Conservation (phyloP, 352 stramenopile species). For the Globisporangium irregulare region DNA sequence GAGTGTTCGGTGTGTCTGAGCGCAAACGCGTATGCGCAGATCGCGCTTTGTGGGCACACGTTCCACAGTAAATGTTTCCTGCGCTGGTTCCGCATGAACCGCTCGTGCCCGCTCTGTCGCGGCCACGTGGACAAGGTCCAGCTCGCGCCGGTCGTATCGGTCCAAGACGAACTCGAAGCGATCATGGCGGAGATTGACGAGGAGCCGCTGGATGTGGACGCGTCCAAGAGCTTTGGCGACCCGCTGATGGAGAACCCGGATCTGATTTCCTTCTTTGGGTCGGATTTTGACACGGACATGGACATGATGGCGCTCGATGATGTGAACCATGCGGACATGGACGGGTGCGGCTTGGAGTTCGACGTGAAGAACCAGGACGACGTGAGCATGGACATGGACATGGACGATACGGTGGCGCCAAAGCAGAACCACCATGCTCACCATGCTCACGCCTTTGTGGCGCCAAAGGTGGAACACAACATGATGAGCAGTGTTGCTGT, state of each 20-base stretch:
- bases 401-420: slow-evolving; percentile 25
- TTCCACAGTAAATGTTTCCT: slow-evolving; percentile 82
- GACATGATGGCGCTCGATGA: slow-evolving; percentile 64
- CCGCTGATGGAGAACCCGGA: slow-evolving; percentile 38
- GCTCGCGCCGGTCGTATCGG: slow-evolving; percentile 36
- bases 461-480: slow-evolving; percentile 13
- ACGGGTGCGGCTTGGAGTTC: not conserved
- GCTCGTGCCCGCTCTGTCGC: slow-evolving; percentile 72
- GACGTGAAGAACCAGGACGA: slow-evolving; percentile 21
- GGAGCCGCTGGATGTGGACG: slow-evolving; percentile 31
- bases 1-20: slow-evolving; percentile 78
- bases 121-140: slow-evolving; percentile 58
- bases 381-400: slow-evolving; percentile 32
- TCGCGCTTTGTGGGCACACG: slow-evolving; percentile 63
- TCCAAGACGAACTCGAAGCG: slow-evolving; percentile 69
- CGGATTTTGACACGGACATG: slow-evolving; percentile 64
- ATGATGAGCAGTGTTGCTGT: not conserved
- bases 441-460: not conserved
- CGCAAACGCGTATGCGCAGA: slow-evolving; percentile 68
- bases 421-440: slow-evolving; percentile 12
- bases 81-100: slow-evolving; percentile 73
- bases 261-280: slow-evolving; percentile 49
- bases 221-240: slow-evolving; percentile 28
- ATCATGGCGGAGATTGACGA: slow-evolving; percentile 77
- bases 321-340: slow-evolving; percentile 14